phyloP scores from a whole-genome alignment of 176 grass and related monocot species.

The Musa schizocarpa region DNA sequence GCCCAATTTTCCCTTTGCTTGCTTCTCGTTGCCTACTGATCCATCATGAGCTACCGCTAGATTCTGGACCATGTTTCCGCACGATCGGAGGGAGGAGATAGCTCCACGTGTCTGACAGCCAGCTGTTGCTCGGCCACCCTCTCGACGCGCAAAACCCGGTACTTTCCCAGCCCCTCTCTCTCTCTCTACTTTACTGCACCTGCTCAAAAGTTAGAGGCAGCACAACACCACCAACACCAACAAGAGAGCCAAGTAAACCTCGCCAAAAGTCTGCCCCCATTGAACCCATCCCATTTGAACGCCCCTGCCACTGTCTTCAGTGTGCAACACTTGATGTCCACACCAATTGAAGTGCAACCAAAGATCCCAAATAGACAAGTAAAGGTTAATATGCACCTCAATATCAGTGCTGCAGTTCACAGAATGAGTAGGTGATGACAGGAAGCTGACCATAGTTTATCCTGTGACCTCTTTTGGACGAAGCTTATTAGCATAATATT shows the following conservation, averaged over 20 bases:
- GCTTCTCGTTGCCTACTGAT: slow-evolving; percentile 1
- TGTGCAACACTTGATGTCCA: too few relatives aligned
- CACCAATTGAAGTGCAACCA: too few relatives aligned
- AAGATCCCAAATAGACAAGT: neutral
- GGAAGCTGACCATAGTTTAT: neutral
- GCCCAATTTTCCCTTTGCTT: neutral
- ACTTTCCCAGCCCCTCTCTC: neutral
- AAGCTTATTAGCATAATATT: too few relatives aligned
- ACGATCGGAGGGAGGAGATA: neutral
- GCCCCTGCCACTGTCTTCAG: neutral
- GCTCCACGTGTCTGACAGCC: slow-evolving; percentile 8
- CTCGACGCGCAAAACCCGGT: slow-evolving; percentile 12
- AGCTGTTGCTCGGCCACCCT: slow-evolving; percentile 3
- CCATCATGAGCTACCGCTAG: neutral
- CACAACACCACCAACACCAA: neutral
- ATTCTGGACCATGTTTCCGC: neutral
- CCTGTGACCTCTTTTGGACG: too few relatives aligned
- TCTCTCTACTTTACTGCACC: slow-evolving; percentile 14
- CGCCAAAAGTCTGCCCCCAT: neutral
- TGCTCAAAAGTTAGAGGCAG: neutral
- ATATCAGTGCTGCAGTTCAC: slow-evolving; percentile 8
- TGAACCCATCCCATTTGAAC: neutral
- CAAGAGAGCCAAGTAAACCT: neutral
- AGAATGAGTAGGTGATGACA: neutral
- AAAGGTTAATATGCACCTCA: neutral